phyloP scores from a whole-genome alignment of 1,284 basidiomycete genomes.

The Rhodofomes roseus region DNA sequence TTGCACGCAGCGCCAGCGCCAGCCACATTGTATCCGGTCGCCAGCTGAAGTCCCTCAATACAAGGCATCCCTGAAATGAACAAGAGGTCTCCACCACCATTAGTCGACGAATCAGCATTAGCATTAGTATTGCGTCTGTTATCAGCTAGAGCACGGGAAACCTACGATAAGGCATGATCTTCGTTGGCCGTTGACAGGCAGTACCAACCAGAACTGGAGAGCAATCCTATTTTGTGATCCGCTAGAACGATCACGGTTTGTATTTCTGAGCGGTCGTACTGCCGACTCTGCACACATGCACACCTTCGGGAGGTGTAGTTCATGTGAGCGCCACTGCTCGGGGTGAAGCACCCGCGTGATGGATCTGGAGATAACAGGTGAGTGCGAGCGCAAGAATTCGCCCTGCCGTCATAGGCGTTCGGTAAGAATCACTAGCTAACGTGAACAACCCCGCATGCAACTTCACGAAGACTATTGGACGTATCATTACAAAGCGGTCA shows the following conservation, averaged over 20 bases:
- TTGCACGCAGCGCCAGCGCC: not conserved
- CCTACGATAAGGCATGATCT: not conserved
- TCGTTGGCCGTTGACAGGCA: not conserved
- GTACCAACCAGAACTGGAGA: not conserved
- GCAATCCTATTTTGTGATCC: not conserved
- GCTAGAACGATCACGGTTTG: not conserved
- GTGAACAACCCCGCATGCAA: not conserved
- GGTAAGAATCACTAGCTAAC: not conserved
- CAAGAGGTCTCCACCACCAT: not conserved
- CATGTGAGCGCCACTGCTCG: not conserved
- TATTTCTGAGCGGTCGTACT: not conserved
- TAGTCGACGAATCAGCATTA: not conserved
- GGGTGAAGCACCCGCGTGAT: not conserved
- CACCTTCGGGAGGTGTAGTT: not conserved
- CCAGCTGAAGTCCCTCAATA: not conserved
- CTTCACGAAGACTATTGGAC: not conserved
- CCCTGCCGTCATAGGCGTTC: not conserved
- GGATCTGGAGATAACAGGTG: not conserved
- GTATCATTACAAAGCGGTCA: not conserved
- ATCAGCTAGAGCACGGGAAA: not conserved
- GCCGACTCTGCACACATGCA: not conserved
- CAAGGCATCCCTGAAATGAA: not conserved
- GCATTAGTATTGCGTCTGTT: not conserved
- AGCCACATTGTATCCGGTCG: not conserved
- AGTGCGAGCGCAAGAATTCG: not conserved